A percentile compares a stretch with the other conserved stretches of the same genome.
phyloP scores from a whole-genome alignment of 495 filamentous ascomycete species.

The Darksidea phi region DNA sequence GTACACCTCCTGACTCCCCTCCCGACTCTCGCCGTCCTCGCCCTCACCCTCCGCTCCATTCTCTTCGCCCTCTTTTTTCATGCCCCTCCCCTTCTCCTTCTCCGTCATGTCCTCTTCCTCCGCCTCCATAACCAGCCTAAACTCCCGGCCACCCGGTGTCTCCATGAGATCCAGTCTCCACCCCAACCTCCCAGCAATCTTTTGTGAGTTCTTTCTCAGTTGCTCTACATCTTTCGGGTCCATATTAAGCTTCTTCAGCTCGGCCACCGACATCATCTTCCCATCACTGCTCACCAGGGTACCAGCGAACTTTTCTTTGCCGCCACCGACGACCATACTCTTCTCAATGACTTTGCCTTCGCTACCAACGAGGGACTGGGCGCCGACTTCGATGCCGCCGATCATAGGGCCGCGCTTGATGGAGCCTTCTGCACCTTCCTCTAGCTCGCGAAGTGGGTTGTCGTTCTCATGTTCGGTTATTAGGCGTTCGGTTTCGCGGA shows the following conservation, averaged over 20 bases:
- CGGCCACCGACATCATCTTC: slow-evolving; percentile 56
- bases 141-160: slow-evolving; percentile 50
- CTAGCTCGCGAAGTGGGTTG: slow-evolving; percentile 16
- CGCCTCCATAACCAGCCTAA: slow-evolving; percentile 55
- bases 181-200: slow-evolving; percentile 52
- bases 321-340: slow-evolving; percentile 56
- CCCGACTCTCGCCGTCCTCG: slow-evolving; percentile 34
- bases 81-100: slow-evolving; percentile 33
- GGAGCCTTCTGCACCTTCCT: slow-evolving; percentile 22
- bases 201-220: slow-evolving; percentile 58
- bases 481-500: slow-evolving; percentile 14
- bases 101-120: slow-evolving; percentile 46
- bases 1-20: slow-evolving; percentile 54
- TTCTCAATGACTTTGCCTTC: slow-evolving; percentile 59
- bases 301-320: slow-evolving; percentile 49
- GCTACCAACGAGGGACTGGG: slow-evolving; percentile 54
- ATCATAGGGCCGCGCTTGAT: slow-evolving; percentile 45
- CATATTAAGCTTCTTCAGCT: slow-evolving; percentile 66
- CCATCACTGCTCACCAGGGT: slow-evolving; percentile 47
- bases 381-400: slow-evolving; percentile 62
- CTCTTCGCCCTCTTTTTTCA: slow-evolving; percentile 19
- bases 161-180: slow-evolving; percentile 62
- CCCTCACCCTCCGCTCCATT: slow-evolving; percentile 17
- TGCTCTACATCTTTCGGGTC: slow-evolving; percentile 63
- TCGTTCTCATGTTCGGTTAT: slow-evolving; percentile 40